phyloP scores from a whole-genome alignment of 2,329 filamentous ascomycete genomes.

The Colletotrichum liriopes region DNA sequence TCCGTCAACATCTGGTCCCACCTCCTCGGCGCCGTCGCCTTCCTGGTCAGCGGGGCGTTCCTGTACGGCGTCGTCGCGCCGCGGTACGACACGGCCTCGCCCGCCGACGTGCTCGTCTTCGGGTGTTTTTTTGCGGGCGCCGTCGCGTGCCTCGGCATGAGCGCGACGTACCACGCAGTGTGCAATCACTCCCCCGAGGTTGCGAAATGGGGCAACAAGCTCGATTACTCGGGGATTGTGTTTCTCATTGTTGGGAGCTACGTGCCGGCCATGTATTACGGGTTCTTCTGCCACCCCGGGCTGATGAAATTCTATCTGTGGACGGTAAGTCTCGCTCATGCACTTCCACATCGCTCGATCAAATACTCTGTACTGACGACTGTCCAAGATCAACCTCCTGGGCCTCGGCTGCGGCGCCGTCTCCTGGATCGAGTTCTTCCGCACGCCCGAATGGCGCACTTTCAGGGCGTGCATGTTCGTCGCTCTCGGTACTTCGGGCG shows the following conservation, averaged over 20 bases:
- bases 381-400: slow-evolving; percentile 80
- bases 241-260: slow-evolving; percentile 92
- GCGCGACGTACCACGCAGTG: slow-evolving; percentile 87
- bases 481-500: slow-evolving; percentile 85
- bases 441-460: slow-evolving; percentile 86
- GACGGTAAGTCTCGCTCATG: slow-evolving; percentile 70
- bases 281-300: slow-evolving; percentile 79
- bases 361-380: not conserved
- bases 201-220: slow-evolving; percentile 87
- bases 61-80: slow-evolving; percentile 73
- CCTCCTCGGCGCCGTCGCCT: slow-evolving; percentile 75
- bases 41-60: slow-evolving; percentile 65
- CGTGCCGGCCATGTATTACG: slow-evolving; percentile 90
- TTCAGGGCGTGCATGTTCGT: slow-evolving; percentile 94
- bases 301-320: slow-evolving; percentile 81
- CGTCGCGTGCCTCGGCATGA: slow-evolving; percentile 82
- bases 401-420: slow-evolving; percentile 83
- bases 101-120: slow-evolving; percentile 80
- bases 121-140: slow-evolving; percentile 85
- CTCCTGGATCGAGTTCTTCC: slow-evolving; percentile 86
- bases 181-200: slow-evolving; percentile 87
- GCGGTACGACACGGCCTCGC: slow-evolving; percentile 75
- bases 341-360: slow-evolving; percentile 40
- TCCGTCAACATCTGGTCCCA: slow-evolving; percentile 76
- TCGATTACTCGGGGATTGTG: slow-evolving; percentile 96